A percentile compares a stretch with the other conserved stretches of the same genome.
These are phyloP conservation scores for Streptanthus diversifolius DNA, from an alignment of 345 rosid genomes.

Conservation along the genomic window DNA sequence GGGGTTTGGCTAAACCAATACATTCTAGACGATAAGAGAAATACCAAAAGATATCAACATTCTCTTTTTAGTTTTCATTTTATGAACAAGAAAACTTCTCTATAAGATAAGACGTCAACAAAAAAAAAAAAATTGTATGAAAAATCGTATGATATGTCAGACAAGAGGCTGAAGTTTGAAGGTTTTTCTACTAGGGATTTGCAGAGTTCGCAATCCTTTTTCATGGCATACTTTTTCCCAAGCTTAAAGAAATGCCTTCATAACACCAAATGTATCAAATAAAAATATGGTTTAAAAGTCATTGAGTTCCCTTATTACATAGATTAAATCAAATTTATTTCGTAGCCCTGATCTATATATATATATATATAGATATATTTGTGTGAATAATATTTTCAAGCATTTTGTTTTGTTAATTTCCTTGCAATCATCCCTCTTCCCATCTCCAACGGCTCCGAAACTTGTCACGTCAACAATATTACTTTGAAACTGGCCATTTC, in stretches of 20 bases:
- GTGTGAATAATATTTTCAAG: not conserved
- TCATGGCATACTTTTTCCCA: not conserved
- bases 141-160: not conserved
- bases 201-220: not conserved
- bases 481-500: not conserved
- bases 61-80: no score
- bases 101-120: no score
- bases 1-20: no score
- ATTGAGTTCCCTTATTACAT: not conserved
- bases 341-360: not conserved
- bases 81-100: no score
- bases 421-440: not conserved
- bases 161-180: constrained; percentile 6
- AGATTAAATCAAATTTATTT: not conserved
- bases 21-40: no score
- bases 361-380: no score
- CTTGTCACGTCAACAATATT: not conserved
- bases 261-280: not conserved
- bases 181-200: not conserved
- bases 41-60: no score
- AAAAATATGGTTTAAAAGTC: not conserved
- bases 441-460: constrained; percentile 9
- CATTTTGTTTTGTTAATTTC: not conserved
- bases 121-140: no score
- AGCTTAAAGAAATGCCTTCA: constrained; percentile 14